phyloP scores from a whole-genome alignment of 169 alveolate species.

The Theileria orientalis region DNA sequence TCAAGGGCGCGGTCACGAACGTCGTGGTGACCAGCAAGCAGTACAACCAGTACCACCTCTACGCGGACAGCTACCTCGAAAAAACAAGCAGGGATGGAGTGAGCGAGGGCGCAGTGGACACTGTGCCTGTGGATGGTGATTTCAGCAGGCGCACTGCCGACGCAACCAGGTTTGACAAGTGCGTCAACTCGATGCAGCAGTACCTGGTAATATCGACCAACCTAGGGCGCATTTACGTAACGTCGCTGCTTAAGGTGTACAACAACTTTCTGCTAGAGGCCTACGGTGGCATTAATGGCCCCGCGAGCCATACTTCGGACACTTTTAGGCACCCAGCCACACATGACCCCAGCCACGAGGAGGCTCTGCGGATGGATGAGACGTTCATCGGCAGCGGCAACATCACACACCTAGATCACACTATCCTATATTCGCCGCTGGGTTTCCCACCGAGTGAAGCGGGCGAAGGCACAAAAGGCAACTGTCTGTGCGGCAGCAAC shows the following conservation, averaged over 20 bases:
- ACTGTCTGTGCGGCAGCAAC: background rate
- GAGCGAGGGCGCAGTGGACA: background rate
- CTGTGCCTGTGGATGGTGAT: background rate
- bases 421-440: background rate
- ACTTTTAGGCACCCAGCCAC: background rate
- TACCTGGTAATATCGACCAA: constrained; percentile 39
- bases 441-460: background rate
- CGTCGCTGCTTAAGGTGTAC: constrained; percentile 36
- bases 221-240: constrained; percentile 29
- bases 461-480: background rate
- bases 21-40: constrained; percentile 42
- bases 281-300: too few species aligned
- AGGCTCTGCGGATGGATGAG: background rate
- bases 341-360: too few species aligned
- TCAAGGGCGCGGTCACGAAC: constrained; percentile 22
- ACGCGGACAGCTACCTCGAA: background rate
- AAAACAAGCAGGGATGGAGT: background rate
- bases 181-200: constrained; percentile 45
- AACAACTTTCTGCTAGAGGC: too few species aligned
- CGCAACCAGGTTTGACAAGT: background rate
- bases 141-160: background rate
- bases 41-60: constrained; percentile 45
- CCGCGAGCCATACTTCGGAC: background rate
- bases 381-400: background rate
- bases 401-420: background rate